These are phyloP conservation scores for Fusarium piperis DNA, from an alignment of 2,329 filamentous ascomycete species.

Conservation along the genomic window DNA sequence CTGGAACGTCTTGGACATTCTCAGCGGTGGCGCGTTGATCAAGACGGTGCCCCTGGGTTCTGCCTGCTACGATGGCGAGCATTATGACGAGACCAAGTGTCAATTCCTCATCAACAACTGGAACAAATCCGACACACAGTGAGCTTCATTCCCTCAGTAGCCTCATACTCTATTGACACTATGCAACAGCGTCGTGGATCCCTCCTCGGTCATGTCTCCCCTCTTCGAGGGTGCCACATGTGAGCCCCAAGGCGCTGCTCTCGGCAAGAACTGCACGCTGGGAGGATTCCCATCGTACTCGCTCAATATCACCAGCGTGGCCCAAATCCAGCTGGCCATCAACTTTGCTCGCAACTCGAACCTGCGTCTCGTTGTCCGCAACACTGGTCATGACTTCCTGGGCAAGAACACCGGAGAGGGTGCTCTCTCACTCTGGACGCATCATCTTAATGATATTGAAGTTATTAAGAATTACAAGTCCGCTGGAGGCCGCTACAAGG, in stretches of 20 bases:
- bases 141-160: not conserved
- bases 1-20: conserved; percentile 48
- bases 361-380: conserved; percentile 55
- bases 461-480: conserved; percentile 37
- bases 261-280: conserved; percentile 45
- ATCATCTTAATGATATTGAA: conserved; percentile 56
- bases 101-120: conserved; percentile 40
- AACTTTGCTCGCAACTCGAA: conserved; percentile 56
- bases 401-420: conserved; percentile 68
- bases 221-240: conserved; percentile 52
- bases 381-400: conserved; percentile 60
- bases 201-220: conserved; percentile 52
- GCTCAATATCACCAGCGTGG: conserved; percentile 51
- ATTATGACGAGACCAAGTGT: conserved; percentile 44
- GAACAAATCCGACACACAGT: conserved; percentile 30
- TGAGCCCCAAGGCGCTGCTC: conserved; percentile 39
- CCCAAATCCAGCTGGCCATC: conserved; percentile 56
- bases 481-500: conserved; percentile 44
- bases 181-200: conserved; percentile 45
- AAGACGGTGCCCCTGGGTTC: conserved; percentile 45
- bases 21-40: conserved; percentile 45
- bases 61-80: conserved; percentile 42
- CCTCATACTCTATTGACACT: not conserved
- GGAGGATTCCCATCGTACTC: conserved; percentile 55
- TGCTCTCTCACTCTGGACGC: conserved; percentile 65